Evolutionary conservation across 345 rosid genomes (phyloP), one percentile per base, ranked within the genome.

Genomic region (Arabis hirsuta): DNA sequence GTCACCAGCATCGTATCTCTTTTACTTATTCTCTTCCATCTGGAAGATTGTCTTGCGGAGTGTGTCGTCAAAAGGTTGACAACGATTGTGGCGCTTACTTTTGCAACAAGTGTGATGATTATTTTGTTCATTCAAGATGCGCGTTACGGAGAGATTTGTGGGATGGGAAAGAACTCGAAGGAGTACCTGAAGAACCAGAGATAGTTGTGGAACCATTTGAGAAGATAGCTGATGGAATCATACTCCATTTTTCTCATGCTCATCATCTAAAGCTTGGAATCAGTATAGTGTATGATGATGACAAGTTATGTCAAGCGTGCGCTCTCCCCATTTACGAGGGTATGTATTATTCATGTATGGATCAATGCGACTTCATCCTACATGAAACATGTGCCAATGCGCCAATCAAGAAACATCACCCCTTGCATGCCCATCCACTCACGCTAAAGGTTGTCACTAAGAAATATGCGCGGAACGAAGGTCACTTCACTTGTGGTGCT

Each of bases 61-160:
- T 77, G 4, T 71, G 80, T 42, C 24, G 51, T 0, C 0, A 0
- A 1, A 13, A 34, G 14, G 59, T 72, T 0, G 24, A 59, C 29
- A 27, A 9, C 3, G 7, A 42, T 4, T 64, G 6, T 9, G 73
- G 77, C 0, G 20, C 58, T 0, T 77, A 77, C 22, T 42, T 6
- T 48, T 77, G 77, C 45, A 9, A 45, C n/a, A 6, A 12, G 9
- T 71, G 77, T 12, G 3, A 13, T 45, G 14, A 5, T 24, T 77
- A 59, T 19, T 46, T 53, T 34, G 69, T 62, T 20, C 80, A 77
- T 65, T 7, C 58, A 45, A 13, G 6, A 32, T 76, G 80, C 6
- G 72, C 68, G 0, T 3, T 43, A 8, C 26, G 56, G 3, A 0
- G 4, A 39, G 53, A 38, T 5, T 4, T 71, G 9, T 72, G 72